A percentile compares a stretch with the other conserved stretches of the same genome.
Conservation (phyloP, 108 stramenopile species). For the Cylindrotheca fusiformis region DNA sequence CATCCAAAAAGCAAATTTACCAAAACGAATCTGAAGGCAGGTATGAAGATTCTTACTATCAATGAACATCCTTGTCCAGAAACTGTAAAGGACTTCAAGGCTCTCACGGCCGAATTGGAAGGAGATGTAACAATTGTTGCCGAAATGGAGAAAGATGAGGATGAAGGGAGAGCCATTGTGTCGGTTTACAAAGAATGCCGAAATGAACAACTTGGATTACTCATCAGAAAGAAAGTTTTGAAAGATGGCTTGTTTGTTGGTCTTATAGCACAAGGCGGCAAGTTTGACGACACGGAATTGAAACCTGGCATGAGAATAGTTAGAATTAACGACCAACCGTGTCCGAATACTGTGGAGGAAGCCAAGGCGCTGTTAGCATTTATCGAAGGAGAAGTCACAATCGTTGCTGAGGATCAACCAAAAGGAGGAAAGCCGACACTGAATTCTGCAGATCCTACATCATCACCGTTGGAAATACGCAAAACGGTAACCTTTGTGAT, state of each 20-base stretch:
- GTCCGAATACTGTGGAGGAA: neutral
- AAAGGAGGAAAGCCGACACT: too few relatives aligned
- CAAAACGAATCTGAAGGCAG: neutral
- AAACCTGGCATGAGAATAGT: neutral
- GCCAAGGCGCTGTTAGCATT: neutral
- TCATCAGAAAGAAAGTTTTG: neutral
- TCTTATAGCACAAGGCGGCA: neutral
- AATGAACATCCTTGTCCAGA: neutral
- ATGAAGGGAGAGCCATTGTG: neutral
- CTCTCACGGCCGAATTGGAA: neutral
- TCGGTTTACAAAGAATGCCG: neutral
- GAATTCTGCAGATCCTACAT: too few relatives aligned
- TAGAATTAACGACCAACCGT: neutral
- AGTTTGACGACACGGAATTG: neutral
- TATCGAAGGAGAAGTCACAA: neutral
- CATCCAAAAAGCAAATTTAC: neutral
- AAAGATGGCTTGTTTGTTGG: neutral
- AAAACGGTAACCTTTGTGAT: neutral
- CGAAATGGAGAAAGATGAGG: neutral
- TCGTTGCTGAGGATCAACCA: neutral
- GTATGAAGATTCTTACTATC: neutral
- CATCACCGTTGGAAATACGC: neutral
- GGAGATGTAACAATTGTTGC: neutral
- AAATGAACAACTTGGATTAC: neutral
- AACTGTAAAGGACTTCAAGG: neutral